A percentile compares a stretch with the other conserved stretches of the same genome.
Evolutionary conservation across 176 grass and related monocot genomes (phyloP).

Genomic region (Pharus latifolius): DNA sequence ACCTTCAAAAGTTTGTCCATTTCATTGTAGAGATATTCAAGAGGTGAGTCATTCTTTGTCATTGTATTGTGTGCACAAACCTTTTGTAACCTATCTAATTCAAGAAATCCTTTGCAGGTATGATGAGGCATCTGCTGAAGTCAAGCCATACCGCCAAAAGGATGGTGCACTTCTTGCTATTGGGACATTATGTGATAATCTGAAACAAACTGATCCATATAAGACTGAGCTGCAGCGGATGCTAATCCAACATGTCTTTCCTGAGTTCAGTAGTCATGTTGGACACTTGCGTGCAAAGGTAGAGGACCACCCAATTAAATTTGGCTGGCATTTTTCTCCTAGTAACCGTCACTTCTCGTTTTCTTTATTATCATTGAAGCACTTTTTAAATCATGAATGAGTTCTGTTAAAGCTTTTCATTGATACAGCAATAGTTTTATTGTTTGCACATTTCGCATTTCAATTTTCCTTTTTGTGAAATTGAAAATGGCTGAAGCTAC

Average conservation of each 20-base stretch:
- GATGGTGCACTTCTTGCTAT: conserved; percentile 97
- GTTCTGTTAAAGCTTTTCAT: background rate
- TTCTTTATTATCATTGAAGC: background rate
- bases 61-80: background rate
- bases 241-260: conserved; percentile 89
- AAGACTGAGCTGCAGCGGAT: conserved; percentile 75
- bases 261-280: conserved; percentile 60
- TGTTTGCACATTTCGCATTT: background rate
- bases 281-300: conserved; percentile 91
- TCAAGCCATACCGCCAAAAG: conserved; percentile 80
- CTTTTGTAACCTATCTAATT: conserved; percentile 14
- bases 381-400: background rate
- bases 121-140: conserved; percentile 52
- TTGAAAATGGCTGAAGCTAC: background rate
- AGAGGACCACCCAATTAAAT: conserved; percentile 12
- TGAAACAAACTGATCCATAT: conserved; percentile 89
- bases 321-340: background rate
- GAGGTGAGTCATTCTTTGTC: conserved; percentile 29
- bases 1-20: conserved; percentile 79
- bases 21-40: conserved; percentile 80
- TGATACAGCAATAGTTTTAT: background rate
- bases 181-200: conserved; percentile 86
- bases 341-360: too few relatives aligned
- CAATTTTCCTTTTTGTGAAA: background rate
- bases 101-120: conserved; percentile 39